Evolutionary conservation across 495 filamentous ascomycete species (phyloP), one percentile per base, ranked within the genome.

Genomic region (Neurospora hispaniola): DNA sequence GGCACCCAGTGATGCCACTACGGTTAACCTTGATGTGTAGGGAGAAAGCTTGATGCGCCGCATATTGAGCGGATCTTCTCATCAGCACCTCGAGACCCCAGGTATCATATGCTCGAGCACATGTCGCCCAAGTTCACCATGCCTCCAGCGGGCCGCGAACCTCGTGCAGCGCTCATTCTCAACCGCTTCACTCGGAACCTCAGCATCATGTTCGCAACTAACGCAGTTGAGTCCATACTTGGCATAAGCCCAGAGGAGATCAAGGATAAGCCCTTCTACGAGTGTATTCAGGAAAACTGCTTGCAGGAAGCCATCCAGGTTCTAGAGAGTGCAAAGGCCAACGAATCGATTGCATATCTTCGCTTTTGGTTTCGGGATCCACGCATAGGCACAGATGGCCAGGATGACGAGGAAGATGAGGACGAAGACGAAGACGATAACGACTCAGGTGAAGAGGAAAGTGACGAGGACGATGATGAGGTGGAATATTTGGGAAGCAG

Each of bases 271-370:
- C 92, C 91, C 75, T 94, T 95, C 75, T 94, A 94, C 77, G 90
- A 92, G 73, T 93, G 91, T 75, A 95, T 94, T 38, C 86, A 91
- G 68, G 88, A 91, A 74, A 90, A 92, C 72, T 94, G 92, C 75
- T 81, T 94, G 31, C 82, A 85, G 16, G 91, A 94, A 75, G 93
- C 92, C 16, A 87, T 94, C 14, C 86, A 88, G 73, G 93, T 90
- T 75, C 81, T 97, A 59, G 93, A 96, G 78, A 90, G 90, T 75
- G 94, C 94, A 8, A 96, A 97, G 78, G 90, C 89, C n/a, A 96
- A 97, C 76, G 93, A 96, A 75, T 96, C 94, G 14, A 96, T 97
- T 75, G 93, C 94, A 16, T 97, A 97, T 76, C 85, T 97, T 70
- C 91, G 94, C n/a, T 97, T 97, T 78, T 93, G 89, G 86, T 94